phyloP scores from a whole-genome alignment of 2,329 filamentous ascomycete genomes.

The Alternaria alternata region DNA sequence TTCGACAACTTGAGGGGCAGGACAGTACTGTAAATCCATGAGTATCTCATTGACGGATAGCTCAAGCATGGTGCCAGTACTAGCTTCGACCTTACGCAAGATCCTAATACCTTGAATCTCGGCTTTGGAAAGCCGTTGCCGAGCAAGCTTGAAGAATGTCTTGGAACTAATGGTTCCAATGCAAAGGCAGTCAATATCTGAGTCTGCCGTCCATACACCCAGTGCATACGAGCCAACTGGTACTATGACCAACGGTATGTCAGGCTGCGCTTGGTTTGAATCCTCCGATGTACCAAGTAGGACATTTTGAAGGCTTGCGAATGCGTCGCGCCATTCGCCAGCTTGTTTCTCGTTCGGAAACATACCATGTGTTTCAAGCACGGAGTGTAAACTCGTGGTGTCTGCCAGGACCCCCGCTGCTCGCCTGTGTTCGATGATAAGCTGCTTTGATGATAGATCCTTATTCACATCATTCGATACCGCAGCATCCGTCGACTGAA shows the following conservation, averaged over 20 bases:
- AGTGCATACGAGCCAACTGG: constrained; percentile 73
- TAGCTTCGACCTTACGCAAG: constrained; percentile 65
- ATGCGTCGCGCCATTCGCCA: constrained; percentile 53
- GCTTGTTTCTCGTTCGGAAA: constrained; percentile 61
- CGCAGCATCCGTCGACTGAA: constrained; percentile 41
- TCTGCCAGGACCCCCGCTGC: constrained; percentile 17
- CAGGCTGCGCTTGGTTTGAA: constrained; percentile 15
- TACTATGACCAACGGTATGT: constrained; percentile 60
- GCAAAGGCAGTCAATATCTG: constrained; percentile 72
- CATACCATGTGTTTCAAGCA: constrained; percentile 34
- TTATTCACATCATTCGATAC: background rate
- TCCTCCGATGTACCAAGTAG: constrained; percentile 47
- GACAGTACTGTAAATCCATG: constrained; percentile 73
- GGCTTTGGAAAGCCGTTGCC: constrained; percentile 62
- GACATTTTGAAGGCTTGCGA: constrained; percentile 57
- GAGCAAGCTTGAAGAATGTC: constrained; percentile 68
- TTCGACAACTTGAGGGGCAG: constrained; percentile 64
- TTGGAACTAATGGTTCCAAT: constrained; percentile 68
- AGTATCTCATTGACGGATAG: constrained; percentile 66
- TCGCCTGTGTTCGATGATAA: constrained; percentile 23
- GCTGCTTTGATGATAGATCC: constrained; percentile 9
- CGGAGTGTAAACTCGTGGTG: constrained; percentile 18
- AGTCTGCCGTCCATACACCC: constrained; percentile 66
- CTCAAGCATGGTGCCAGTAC: constrained; percentile 70
- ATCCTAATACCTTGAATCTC: constrained; percentile 57